phyloP scores from a whole-genome alignment of 345 rosid species.

The Dipteronia dyeriana region DNA sequence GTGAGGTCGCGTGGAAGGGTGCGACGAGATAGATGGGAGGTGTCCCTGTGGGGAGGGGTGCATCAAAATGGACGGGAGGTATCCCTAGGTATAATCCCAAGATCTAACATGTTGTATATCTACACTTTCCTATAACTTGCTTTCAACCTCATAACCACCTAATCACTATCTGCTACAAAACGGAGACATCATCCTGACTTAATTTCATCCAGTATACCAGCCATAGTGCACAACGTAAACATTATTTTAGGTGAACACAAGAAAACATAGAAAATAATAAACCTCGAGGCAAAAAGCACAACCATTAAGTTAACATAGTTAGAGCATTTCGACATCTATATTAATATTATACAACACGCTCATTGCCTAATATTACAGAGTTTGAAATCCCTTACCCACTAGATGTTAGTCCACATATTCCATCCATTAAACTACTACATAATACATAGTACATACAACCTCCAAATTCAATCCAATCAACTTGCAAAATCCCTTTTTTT shows the following conservation, averaged over 20 bases:
- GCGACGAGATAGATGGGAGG: no score
- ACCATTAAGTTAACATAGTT: background rate
- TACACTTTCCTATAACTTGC: background rate
- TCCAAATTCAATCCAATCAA: background rate
- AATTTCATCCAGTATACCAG: background rate
- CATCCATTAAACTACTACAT: background rate
- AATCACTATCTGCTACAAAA: background rate
- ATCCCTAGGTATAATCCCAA: no score
- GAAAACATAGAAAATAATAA: conserved; percentile 1
- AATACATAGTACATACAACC: no score
- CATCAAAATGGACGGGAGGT: no score
- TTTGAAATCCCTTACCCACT: background rate
- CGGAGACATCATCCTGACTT: background rate
- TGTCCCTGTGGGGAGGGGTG: no score
- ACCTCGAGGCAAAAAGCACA: background rate
- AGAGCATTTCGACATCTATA: background rate
- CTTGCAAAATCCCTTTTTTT: background rate
- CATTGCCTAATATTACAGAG: background rate
- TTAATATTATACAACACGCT: background rate
- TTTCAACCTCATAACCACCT: background rate
- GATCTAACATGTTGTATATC: background rate
- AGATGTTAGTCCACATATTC: background rate
- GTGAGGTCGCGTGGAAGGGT: no score
- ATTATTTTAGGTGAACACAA: background rate
- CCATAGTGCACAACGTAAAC: background rate